Percentiles rank a stretch among this genome's conserved stretches.
These are phyloP conservation scores for Talinum fruticosum DNA, from an alignment of 148 eudicot genomes.

Conservation along the genomic window DNA sequence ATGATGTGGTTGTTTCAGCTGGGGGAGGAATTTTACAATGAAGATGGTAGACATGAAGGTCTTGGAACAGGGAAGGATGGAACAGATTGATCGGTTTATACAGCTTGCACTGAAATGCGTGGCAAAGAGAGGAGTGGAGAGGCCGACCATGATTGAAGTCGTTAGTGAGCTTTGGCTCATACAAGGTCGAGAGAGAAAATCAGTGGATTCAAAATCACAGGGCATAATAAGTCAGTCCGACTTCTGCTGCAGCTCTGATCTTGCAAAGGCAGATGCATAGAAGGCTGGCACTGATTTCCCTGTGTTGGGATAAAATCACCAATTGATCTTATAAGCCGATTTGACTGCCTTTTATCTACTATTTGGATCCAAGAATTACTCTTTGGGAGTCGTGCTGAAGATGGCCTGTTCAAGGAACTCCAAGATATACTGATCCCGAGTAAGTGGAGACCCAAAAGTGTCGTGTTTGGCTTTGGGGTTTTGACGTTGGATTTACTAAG, in stretches of 20 bases:
- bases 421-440: slow-evolving; percentile 37
- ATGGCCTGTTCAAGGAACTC: neutral
- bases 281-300: no score
- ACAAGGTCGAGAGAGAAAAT: neutral
- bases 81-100: slow-evolving; percentile 17
- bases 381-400: no score
- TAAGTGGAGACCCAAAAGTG: slow-evolving; percentile 27
- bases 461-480: slow-evolving; percentile 35
- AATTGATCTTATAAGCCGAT: no score
- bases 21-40: neutral
- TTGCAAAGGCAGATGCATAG: no score
- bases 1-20: slow-evolving; percentile 19
- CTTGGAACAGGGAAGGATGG: slow-evolving; percentile 8
- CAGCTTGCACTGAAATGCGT: slow-evolving; percentile 29
- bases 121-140: slow-evolving; percentile 25
- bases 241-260: neutral
- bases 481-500: slow-evolving; percentile 27
- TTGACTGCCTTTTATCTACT: neutral
- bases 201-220: no score
- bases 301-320: no score
- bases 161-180: slow-evolving; percentile 19
- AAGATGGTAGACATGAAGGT: slow-evolving; percentile 25
- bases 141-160: slow-evolving; percentile 32
- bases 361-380: neutral
- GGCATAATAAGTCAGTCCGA: no score